phyloP scores from a whole-genome alignment of 163 green algal species.

The Scenedesmus sp. region DNA sequence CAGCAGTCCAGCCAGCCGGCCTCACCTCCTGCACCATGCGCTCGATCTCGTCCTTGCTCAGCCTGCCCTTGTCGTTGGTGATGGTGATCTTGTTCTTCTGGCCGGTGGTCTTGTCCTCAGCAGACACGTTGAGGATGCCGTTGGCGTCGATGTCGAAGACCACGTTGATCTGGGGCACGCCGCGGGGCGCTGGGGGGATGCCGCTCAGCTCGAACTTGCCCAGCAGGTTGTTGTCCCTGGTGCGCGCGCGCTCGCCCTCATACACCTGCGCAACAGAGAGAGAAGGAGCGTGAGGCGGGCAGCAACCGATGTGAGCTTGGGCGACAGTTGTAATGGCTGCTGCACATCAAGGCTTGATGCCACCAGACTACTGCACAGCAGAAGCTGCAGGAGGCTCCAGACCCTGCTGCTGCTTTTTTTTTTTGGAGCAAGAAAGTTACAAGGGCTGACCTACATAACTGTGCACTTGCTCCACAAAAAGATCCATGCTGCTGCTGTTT shows the following conservation, averaged over 20 bases:
- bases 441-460: no score
- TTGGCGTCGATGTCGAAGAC: constrained; percentile 96
- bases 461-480: no score
- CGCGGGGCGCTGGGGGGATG: constrained; percentile 93
- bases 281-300: background rate
- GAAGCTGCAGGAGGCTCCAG: no score
- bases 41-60: constrained; percentile 98
- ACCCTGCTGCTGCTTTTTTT: no score
- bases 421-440: no score
- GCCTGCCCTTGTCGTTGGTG: constrained; percentile 83
- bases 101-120: constrained; percentile 94
- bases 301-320: background rate
- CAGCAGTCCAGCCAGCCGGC: background rate
- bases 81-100: constrained; percentile 93
- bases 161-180: constrained; percentile 80
- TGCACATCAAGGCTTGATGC: no score
- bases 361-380: no score
- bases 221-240: constrained; percentile 96
- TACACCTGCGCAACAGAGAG: constrained; percentile 72
- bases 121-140: constrained; percentile 96
- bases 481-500: background rate
- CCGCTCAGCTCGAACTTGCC: constrained; percentile 97
- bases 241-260: constrained; percentile 92
- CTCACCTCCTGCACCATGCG: constrained; percentile 88
- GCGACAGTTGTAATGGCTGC: no score